Conservation (phyloP, 768 basidiomycete species). For the Amanita jacksonii region DNA sequence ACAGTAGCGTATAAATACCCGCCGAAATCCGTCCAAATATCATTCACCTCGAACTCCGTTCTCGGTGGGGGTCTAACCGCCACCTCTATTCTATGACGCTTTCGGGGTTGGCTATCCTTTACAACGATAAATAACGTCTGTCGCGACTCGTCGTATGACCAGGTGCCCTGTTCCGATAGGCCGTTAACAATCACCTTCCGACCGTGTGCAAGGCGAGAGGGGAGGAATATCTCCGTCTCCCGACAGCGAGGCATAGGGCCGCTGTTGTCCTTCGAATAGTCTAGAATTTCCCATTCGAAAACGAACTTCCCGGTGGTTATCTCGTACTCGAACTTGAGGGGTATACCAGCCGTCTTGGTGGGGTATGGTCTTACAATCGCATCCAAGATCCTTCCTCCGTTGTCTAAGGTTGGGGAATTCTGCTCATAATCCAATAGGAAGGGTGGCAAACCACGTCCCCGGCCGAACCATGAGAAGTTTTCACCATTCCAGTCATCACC, state of each 20-base stretch:
- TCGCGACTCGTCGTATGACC: constrained; percentile 48
- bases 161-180: constrained; percentile 38
- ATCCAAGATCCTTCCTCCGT: constrained; percentile 69
- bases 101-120: constrained; percentile 31
- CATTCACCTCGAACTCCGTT: constrained; percentile 43
- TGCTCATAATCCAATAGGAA: constrained; percentile 51
- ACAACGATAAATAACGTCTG: constrained; percentile 71
- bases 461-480: constrained; percentile 93
- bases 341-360: constrained; percentile 83
- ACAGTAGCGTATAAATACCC: neutral
- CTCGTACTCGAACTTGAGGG: constrained; percentile 65
- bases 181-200: constrained; percentile 52
- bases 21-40: constrained; percentile 54
- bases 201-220: constrained; percentile 47
- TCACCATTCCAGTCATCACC: constrained; percentile 96
- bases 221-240: constrained; percentile 81
- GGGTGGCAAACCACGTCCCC: constrained; percentile 43
- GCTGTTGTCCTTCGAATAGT: constrained; percentile 9
- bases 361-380: constrained; percentile 86
- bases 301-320: constrained; percentile 59
- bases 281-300: constrained; percentile 53
- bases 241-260: constrained; percentile 32
- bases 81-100: constrained; percentile 41
- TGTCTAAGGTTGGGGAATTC: constrained; percentile 62
- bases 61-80: constrained; percentile 45